Base-by-base conservation (phyloP, 2,329 filamentous ascomycete genomes). In the Biscogniauxia mediterranea region DNA sequence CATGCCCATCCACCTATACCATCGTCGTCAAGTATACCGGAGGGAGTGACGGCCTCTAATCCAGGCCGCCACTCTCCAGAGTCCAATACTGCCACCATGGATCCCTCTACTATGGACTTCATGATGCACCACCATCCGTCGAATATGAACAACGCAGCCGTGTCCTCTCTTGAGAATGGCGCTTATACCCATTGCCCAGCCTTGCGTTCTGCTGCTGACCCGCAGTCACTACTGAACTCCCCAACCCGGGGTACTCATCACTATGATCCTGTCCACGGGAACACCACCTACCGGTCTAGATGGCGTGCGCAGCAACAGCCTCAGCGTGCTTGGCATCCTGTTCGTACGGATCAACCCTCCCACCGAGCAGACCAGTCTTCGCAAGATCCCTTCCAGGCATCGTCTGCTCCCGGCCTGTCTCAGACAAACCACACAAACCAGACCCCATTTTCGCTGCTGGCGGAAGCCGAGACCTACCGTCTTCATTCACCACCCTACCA, bases 51-150 rank as follows among this genome's bases (percentile, higher is more conserved):
- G 59, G 64, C 58, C 56, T 52, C 49, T 52, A 59, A 21, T 17
- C 54, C 61, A 62, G 61, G 62, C 63, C 52, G 65, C 58, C 57
- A 61, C 65, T 68, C 63, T 68, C 64, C 55, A 56, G 25, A 58
- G 28, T 46, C 21, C 15, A 38, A 25, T 54, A 49, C 28, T 32
- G 28, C 20, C 38, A 61, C 5, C 52, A 71, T 70, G 69, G 71
- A 73, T 59, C 66, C 68, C 46, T 65, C 70, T n/a, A 57, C 65
- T 25, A 72, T 71, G 68, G 70, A 74, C 54, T 74, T 66, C 52
- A 64, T 69, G 58, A 70, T 69, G 66, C 68, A 68, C 49, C 57
- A 68, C 46, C 65, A 68, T 19, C 60, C 66, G 28, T 8, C 28
- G 3, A 32, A 32, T 9, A 5, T 32, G n/a, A 68, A 68, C 20